Percentiles rank a stretch among this genome's conserved stretches.
Evolutionary conservation across 129 eudicot species (phyloP).

Genomic region (Daucus carota): DH1_v3.0 NC_030385.2:44796501-44797000

Average conservation of each 20-base stretch:
- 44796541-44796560: neutral
- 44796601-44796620: neutral
- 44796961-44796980: constrained; percentile 15
- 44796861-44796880: constrained; percentile 30
- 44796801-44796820: neutral
- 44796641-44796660: too few relatives aligned
- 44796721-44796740: neutral
- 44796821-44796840: constrained; percentile 14
- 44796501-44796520: neutral
- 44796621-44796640: neutral
- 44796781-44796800: neutral
- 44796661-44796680: neutral
- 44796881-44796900: constrained; percentile 41
- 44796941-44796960: constrained; percentile 23
- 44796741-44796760: neutral
- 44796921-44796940: neutral
- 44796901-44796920: constrained; percentile 14
- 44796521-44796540: neutral
- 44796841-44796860: constrained; percentile 9
- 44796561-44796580: too few relatives aligned
- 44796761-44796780: neutral
- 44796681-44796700: neutral
- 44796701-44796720: neutral
- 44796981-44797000: constrained; percentile 4
- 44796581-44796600: neutral